Base-by-base conservation (phyloP, 1,139 yeast genomes). In the Diutina pseudorugosa region DNA sequence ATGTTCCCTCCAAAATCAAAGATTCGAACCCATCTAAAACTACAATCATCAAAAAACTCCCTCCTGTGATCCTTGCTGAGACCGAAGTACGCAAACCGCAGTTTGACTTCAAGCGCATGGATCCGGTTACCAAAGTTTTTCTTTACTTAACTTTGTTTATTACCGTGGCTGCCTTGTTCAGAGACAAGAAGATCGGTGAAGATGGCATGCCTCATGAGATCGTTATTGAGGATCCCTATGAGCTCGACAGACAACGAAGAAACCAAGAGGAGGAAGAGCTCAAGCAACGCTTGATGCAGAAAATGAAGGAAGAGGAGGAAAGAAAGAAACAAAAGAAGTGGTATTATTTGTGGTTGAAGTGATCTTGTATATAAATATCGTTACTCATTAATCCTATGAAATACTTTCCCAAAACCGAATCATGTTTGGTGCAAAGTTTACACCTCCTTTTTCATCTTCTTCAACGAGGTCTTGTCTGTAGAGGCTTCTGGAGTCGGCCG, bases 51-150 rank as follows among this genome's bases (percentile, higher is more conserved):
- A 60, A 59, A 33, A 70, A 71, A 41, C 59, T 66, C 9, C 69
- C 74, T 5, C 71, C 73, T 0, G 72, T 79, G 33, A 75, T 77
- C 53, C 70, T 81, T 47, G 67, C 76, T 57, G 70, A 73, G 63
- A 65, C 80, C 0, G 69, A 72, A 1, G 70, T 72, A 4, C 67
- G 87, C 57, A 61, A 67, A 44, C 69, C 72, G 40, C 82, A 80
- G 57, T 79, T 76, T 60, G 72, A 75, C 52, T 65, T 69, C n/a
- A 72, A 76, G 55, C 69, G 65, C 54, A 71, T 81, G 70, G 85
- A 82, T 59, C 77, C 80, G 0, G 72, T 76, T 30, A 76, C 82
- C 45, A 79, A 79, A 58, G 62, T 73, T 20, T 72, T 82, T 54
- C 69, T 82, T 1, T 78, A 77, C 56, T 53, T 76, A 59, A 69